These are phyloP conservation scores for Penicillium psychrosexuale DNA, from an alignment of 2,329 filamentous ascomycete genomes.

Conservation along the genomic window DNA sequence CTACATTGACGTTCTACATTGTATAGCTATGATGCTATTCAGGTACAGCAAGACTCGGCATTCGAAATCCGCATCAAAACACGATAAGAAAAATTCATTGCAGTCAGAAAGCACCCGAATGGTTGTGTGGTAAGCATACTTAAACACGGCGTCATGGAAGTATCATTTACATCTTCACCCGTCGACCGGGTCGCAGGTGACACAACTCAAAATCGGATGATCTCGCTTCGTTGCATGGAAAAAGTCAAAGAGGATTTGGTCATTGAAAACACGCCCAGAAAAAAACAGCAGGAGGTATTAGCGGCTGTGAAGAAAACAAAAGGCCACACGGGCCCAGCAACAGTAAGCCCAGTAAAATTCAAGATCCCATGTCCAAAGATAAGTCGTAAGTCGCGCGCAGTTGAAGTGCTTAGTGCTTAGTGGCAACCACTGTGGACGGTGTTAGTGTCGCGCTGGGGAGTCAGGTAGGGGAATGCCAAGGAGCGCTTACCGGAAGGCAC, in stretches of 20 bases:
- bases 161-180: slow-evolving; percentile 46
- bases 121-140: slow-evolving; percentile 26
- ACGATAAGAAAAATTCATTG: slow-evolving; percentile 19
- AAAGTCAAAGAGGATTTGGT: slow-evolving; percentile 30
- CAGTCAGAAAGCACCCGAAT: slow-evolving; percentile 21
- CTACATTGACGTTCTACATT: not conserved
- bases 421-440: slow-evolving; percentile 41
- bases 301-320: slow-evolving; percentile 33
- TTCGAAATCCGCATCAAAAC: not conserved
- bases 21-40: not conserved
- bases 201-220: slow-evolving; percentile 21
- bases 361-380: slow-evolving; percentile 31
- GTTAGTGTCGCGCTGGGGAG: slow-evolving; percentile 15
- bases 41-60: not conserved
- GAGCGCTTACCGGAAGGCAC: slow-evolving; percentile 70
- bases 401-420: slow-evolving; percentile 34
- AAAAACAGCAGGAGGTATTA: slow-evolving; percentile 37
- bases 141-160: slow-evolving; percentile 35
- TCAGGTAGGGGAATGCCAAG: not conserved
- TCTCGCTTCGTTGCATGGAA: slow-evolving; percentile 29
- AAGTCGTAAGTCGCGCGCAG: slow-evolving; percentile 30
- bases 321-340: slow-evolving; percentile 30
- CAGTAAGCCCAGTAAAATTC: slow-evolving; percentile 34
- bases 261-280: slow-evolving; percentile 34
- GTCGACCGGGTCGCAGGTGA: slow-evolving; percentile 26